Evolutionary conservation across 2,329 filamentous ascomycete species (phyloP), one percentile per base, ranked within the genome.

Genomic region (Aureobasidium musti): DNA sequence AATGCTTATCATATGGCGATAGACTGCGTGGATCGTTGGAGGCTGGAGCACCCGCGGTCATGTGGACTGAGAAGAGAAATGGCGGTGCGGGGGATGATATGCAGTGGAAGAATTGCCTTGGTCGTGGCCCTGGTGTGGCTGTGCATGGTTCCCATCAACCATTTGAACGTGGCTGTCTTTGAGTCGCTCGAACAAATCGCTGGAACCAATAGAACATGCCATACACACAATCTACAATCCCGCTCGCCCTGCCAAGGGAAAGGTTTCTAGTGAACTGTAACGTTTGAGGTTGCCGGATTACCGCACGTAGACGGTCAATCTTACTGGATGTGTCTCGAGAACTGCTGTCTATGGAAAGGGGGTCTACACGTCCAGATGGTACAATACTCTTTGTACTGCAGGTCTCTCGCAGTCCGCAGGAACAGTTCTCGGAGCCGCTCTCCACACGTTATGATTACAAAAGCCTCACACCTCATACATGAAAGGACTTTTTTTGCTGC

Each of bases 181-280:
- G 26, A 35, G 57, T 61, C 57, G 57, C 28, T 30, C 26, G 49
- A n/a, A 52, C 0, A 49, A 10, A 37, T 28, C 26, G n/a, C n/a
- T 49, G 30, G 41, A 52, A 52, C 57, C 57, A 61, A 61, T 61
- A 61, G 57, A 19, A 49, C 13, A 37, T 49, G 41, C 43, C 33
- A 37, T 33, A 59, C 57, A 47, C 57, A 49, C n/a, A 19, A 13
- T 45, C 14, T 17, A 28, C 23, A n/a, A 8, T 26, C 37, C 23
- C 23, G 17, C 23, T 61, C 30, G 57, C 41, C 41, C 57, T 47
- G 28, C 13, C 41, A 47, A 35, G 43, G 43, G 21, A 37, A 30
- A 33, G 49, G 49, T 30, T 17, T 17, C 13, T 28, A 10, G 23
- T 47, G 13, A 28, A n/a, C 21, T n/a, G 54, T 30, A 41, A 30